These are phyloP conservation scores for Macrolepiota albuminosa DNA, from an alignment of 768 basidiomycete species.

Conservation along the genomic window DNA sequence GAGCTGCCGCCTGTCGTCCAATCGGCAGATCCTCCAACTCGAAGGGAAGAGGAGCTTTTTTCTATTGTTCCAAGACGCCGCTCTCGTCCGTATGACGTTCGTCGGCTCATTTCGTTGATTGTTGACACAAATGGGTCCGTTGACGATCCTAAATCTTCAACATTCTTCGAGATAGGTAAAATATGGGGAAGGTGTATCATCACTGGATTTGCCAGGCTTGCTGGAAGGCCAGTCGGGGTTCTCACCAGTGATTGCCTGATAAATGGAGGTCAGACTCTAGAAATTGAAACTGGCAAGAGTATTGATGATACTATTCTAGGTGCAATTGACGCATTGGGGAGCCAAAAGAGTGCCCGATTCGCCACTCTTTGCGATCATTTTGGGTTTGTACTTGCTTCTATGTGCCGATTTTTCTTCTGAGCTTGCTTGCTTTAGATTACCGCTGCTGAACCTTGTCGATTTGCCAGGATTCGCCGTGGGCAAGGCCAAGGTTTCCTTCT, in stretches of 20 bases:
- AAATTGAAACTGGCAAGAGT: not conserved
- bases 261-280: slow-evolving; percentile 28
- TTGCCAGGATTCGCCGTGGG: slow-evolving; percentile 37
- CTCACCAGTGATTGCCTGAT: slow-evolving; percentile 34
- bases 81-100: slow-evolving; percentile 30
- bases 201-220: slow-evolving; percentile 33
- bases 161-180: slow-evolving; percentile 34
- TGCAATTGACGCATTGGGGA: slow-evolving; percentile 34
- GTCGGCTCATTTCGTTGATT: slow-evolving; percentile 27
- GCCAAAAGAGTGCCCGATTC: slow-evolving; percentile 35
- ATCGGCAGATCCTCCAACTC: slow-evolving; percentile 20
- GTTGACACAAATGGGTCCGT: slow-evolving; percentile 22
- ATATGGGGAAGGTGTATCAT: slow-evolving; percentile 33
- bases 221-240: slow-evolving; percentile 30
- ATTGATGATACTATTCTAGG: slow-evolving; percentile 16
- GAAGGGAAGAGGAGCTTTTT: slow-evolving; percentile 30
- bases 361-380: slow-evolving; percentile 36
- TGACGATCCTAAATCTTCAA: slow-evolving; percentile 9
- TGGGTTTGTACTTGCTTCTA: slow-evolving; percentile 19
- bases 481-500: slow-evolving; percentile 4
- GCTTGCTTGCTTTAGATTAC: slow-evolving; percentile 21
- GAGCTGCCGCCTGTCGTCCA: slow-evolving; percentile 23
- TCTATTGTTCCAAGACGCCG: slow-evolving; percentile 32
- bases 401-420: not conserved
- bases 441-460: slow-evolving; percentile 36